These are phyloP conservation scores for Xylaria cubensis DNA, from an alignment of 495 filamentous ascomycete genomes.

Conservation along the genomic window DNA sequence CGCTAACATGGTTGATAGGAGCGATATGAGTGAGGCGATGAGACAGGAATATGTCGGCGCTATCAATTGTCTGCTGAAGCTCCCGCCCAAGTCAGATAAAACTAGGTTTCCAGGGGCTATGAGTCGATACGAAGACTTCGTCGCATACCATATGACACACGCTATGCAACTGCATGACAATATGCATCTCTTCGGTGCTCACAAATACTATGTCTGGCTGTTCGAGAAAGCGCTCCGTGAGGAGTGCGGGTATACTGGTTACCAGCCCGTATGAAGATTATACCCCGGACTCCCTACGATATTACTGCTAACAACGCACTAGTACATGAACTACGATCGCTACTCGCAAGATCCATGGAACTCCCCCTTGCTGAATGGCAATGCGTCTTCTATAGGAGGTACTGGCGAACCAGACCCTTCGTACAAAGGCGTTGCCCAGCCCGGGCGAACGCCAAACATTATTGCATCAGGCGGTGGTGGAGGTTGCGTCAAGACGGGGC, in stretches of 20 bases:
- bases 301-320: constrained; percentile 18
- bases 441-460: constrained; percentile 38
- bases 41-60: constrained; percentile 56
- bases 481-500: constrained; percentile 65
- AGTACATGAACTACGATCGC: constrained; percentile 56
- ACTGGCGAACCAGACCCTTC: constrained; percentile 46
- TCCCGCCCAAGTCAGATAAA: constrained; percentile 49
- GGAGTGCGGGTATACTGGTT: constrained; percentile 72
- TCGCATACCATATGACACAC: constrained; percentile 54
- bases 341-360: constrained; percentile 46
- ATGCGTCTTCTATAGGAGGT: constrained; percentile 49
- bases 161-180: constrained; percentile 60
- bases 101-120: constrained; percentile 55
- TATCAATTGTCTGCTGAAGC: constrained; percentile 53
- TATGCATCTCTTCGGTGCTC: constrained; percentile 69
- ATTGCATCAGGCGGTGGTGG: constrained; percentile 61
- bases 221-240: constrained; percentile 72
- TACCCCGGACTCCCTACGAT: background rate
- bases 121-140: constrained; percentile 62
- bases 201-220: constrained; percentile 68
- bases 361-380: constrained; percentile 51
- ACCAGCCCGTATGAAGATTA: constrained; percentile 46
- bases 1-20: constrained; percentile 43
- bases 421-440: constrained; percentile 41
- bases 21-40: constrained; percentile 42